These are phyloP conservation scores for Boletus albobrunnescens DNA, from an alignment of 1,284 basidiomycete genomes.

Conservation along the genomic window DNA sequence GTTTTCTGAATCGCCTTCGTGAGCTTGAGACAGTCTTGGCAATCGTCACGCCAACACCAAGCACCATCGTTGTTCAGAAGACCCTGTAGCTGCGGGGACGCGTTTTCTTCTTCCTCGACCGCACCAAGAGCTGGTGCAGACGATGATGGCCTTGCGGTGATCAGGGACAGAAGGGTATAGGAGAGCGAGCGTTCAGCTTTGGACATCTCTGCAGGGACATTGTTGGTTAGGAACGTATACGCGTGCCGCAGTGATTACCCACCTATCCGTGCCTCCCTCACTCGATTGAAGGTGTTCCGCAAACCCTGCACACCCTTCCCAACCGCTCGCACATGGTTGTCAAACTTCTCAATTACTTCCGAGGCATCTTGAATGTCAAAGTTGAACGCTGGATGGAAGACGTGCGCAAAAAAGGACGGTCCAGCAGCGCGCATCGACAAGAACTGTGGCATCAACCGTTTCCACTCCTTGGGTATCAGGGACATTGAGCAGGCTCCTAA, in stretches of 20 bases:
- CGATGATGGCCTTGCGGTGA: slow-evolving; percentile 61
- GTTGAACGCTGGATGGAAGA: slow-evolving; percentile 83
- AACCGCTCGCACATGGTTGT: slow-evolving; percentile 58
- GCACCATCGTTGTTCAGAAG: slow-evolving; percentile 69
- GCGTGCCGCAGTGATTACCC: slow-evolving; percentile 23
- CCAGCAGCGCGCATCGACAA: slow-evolving; percentile 59
- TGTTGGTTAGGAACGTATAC: background rate
- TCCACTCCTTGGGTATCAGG: slow-evolving; percentile 58
- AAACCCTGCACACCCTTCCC: slow-evolving; percentile 66
- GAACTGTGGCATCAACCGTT: slow-evolving; percentile 56
- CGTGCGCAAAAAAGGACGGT: slow-evolving; percentile 70
- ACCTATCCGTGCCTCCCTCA: slow-evolving; percentile 68
- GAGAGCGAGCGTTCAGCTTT: slow-evolving; percentile 68
- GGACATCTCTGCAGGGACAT: slow-evolving; percentile 58
- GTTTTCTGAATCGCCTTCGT: slow-evolving; percentile 79
- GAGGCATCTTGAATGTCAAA: slow-evolving; percentile 67
- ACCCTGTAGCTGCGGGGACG: slow-evolving; percentile 36
- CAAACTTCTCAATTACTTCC: slow-evolving; percentile 57
- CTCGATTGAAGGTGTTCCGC: slow-evolving; percentile 55
- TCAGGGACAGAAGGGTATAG: slow-evolving; percentile 64
- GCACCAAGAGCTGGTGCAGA: slow-evolving; percentile 45
- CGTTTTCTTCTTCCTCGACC: slow-evolving; percentile 47
- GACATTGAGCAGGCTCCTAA: slow-evolving; percentile 11
- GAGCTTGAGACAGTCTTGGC: slow-evolving; percentile 67
- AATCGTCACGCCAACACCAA: slow-evolving; percentile 83